Percentiles rank a stretch among this genome's conserved stretches.
These are phyloP conservation scores for Lepidium africanum DNA, from an alignment of 345 rosid genomes.

Conservation along the genomic window DNA sequence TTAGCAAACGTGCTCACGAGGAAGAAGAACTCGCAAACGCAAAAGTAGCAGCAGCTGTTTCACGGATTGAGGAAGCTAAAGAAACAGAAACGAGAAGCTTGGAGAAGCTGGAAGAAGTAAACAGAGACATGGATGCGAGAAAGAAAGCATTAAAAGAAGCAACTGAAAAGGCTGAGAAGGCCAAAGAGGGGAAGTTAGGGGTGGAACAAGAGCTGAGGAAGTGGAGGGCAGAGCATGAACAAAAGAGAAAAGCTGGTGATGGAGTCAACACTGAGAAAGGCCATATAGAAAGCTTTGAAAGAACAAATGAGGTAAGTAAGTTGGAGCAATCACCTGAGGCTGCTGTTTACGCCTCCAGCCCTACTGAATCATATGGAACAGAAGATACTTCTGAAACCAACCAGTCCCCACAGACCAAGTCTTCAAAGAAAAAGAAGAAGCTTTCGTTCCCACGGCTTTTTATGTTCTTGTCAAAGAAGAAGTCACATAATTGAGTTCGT, in stretches of 20 bases:
- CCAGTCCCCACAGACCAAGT: slow-evolving; percentile 30
- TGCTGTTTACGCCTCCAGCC: slow-evolving; percentile 13
- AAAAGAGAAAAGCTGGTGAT: slow-evolving; percentile 42
- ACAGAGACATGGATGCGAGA: slow-evolving; percentile 47
- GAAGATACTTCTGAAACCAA: slow-evolving; percentile 15
- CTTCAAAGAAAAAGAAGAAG: slow-evolving; percentile 53
- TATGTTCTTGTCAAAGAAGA: slow-evolving; percentile 58
- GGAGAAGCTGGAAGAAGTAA: slow-evolving; percentile 59
- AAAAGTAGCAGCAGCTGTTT: slow-evolving; percentile 66
- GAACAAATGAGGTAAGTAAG: slow-evolving; percentile 7
- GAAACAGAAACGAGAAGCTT: slow-evolving; percentile 50
- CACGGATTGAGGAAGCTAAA: slow-evolving; percentile 71
- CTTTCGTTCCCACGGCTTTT: slow-evolving; percentile 62
- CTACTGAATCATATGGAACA: slow-evolving; percentile 22
- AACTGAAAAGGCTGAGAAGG: slow-evolving; percentile 69
- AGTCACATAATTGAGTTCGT: slow-evolving; percentile 32
- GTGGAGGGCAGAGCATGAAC: slow-evolving; percentile 86
- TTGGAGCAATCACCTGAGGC: slow-evolving; percentile 20
- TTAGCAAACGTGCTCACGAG: slow-evolving; percentile 74
- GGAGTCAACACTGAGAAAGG: slow-evolving; percentile 27
- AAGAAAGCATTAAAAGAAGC: slow-evolving; percentile 66
- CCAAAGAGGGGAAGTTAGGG: slow-evolving; percentile 73
- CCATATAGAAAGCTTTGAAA: slow-evolving; percentile 33
- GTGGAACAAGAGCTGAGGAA: slow-evolving; percentile 78
- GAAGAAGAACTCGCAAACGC: slow-evolving; percentile 71